Conservation (phyloP, 2,329 filamentous ascomycete genomes). For the Onygenales sp. region DNA sequence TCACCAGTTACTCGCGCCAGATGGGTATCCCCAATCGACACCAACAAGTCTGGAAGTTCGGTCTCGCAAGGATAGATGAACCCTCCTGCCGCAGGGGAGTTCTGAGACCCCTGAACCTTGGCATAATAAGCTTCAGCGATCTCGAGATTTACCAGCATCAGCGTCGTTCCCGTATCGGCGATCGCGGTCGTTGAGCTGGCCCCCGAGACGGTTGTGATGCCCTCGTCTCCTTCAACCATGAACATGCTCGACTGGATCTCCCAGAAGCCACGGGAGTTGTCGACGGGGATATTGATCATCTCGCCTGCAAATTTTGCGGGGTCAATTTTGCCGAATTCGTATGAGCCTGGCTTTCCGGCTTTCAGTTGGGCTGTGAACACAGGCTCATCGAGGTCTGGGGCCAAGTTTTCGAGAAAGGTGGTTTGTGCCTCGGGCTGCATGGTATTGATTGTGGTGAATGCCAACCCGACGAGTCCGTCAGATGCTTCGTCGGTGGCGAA, state of each 20-base stretch:
- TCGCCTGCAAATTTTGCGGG: conserved; percentile 51
- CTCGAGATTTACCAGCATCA: conserved; percentile 51
- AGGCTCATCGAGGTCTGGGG: conserved; percentile 50
- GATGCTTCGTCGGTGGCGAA: conserved; percentile 45
- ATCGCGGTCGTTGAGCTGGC: conserved; percentile 39
- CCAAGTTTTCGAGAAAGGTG: conserved; percentile 67
- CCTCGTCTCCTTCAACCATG: conserved; percentile 37
- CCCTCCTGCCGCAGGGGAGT: conserved; percentile 34
- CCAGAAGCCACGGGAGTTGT: conserved; percentile 60
- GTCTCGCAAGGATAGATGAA: conserved; percentile 51
- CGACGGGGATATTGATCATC: conserved; percentile 53
- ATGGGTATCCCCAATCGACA: conserved; percentile 43
- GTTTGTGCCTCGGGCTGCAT: conserved; percentile 54
- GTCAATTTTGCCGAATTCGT: conserved; percentile 68
- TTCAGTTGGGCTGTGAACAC: conserved; percentile 64
- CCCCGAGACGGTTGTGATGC: conserved; percentile 4
- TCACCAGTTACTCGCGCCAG: conserved; percentile 45
- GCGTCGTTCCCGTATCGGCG: conserved; percentile 59
- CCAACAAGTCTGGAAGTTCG: conserved; percentile 44
- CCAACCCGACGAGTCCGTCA: conserved; percentile 54
- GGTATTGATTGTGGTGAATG: conserved; percentile 53
- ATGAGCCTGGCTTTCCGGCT: conserved; percentile 51
- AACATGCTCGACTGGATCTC: conserved; percentile 52
- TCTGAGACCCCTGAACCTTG: conserved; percentile 43
- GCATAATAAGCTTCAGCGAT: conserved; percentile 54